Conservation (phyloP, 1,284 basidiomycete species). For the Cutaneotrichosporon sp. region DNA sequence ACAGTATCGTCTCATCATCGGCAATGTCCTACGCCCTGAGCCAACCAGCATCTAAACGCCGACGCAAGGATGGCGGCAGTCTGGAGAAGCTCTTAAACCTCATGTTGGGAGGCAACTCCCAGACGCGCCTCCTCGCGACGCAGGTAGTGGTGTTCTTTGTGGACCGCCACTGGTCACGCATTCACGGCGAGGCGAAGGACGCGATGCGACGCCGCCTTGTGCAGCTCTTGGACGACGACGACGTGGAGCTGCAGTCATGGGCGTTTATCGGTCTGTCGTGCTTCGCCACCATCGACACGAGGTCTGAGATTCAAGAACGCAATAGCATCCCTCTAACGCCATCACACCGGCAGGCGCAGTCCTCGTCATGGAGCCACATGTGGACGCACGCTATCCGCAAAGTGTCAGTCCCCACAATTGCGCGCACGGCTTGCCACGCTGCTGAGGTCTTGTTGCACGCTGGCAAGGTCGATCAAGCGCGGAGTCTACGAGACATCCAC, state of each 20-base stretch:
- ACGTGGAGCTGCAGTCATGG: slow-evolving; percentile 72
- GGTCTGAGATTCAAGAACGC: background rate
- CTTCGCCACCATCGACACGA: slow-evolving; percentile 27
- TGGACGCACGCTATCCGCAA: slow-evolving; percentile 81
- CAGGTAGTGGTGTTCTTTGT: slow-evolving; percentile 83
- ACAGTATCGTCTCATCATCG: background rate
- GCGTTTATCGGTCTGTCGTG: slow-evolving; percentile 72
- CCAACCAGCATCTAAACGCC: slow-evolving; percentile 54
- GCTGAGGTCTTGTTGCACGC: slow-evolving; percentile 59
- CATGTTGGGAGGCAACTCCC: slow-evolving; percentile 53
- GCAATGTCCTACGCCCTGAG: background rate
- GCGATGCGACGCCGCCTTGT: slow-evolving; percentile 62
- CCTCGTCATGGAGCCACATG: slow-evolving; percentile 65
- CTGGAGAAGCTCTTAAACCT: slow-evolving; percentile 61
- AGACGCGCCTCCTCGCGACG: slow-evolving; percentile 58
- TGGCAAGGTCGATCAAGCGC: slow-evolving; percentile 59
- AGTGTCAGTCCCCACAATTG: slow-evolving; percentile 63
- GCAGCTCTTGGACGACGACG: slow-evolving; percentile 65
- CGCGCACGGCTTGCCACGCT: slow-evolving; percentile 77
- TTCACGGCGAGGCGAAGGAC: slow-evolving; percentile 62
- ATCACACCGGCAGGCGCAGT: slow-evolving; percentile 9
- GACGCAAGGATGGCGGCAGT: slow-evolving; percentile 53
- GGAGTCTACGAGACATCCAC: slow-evolving; percentile 69
- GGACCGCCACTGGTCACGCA: slow-evolving; percentile 66
- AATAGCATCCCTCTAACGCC: slow-evolving; percentile 27